Percentiles rank a stretch among this genome's conserved stretches.
Evolutionary conservation across 345 rosid species (phyloP).

Genomic region (Physaria fendleri): DNA sequence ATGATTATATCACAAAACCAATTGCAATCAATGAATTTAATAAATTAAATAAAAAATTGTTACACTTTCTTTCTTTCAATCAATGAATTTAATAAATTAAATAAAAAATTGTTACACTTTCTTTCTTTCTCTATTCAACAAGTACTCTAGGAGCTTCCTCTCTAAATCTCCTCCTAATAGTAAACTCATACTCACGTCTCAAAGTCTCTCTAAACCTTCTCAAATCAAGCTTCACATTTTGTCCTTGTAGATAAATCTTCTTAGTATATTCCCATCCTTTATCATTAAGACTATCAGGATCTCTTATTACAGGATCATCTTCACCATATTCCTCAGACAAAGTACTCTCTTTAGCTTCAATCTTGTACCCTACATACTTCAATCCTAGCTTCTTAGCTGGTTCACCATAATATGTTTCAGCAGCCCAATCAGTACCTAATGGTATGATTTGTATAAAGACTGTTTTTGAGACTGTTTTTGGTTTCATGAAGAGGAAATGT

Average conservation of each 20-base stretch:
- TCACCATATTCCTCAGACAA: slow-evolving; percentile 47
- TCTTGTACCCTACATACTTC: slow-evolving; percentile 56
- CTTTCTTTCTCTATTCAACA: slow-evolving; percentile 8
- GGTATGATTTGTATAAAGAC: slow-evolving; percentile 78
- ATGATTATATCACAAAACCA: too few relatives aligned
- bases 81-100: too few relatives aligned
- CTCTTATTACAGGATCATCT: slow-evolving; percentile 54
- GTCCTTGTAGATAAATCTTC: slow-evolving; percentile 61
- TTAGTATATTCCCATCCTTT: slow-evolving; percentile 85
- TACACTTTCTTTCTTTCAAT: too few relatives aligned
- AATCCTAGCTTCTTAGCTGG: slow-evolving; percentile 73
- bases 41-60: too few relatives aligned
- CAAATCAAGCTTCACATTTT: slow-evolving; percentile 53
- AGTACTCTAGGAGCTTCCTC: slow-evolving; percentile 14
- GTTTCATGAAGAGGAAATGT: slow-evolving; percentile 70
- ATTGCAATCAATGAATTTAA: too few relatives aligned
- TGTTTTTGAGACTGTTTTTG: slow-evolving; percentile 57
- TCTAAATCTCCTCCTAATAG: slow-evolving; percentile 21
- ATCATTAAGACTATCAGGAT: slow-evolving; percentile 47
- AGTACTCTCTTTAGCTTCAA: slow-evolving; percentile 61
- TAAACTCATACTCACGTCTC: slow-evolving; percentile 40
- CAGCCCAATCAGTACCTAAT: slow-evolving; percentile 84
- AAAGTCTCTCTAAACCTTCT: slow-evolving; percentile 51
- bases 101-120: background rate
- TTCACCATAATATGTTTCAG: slow-evolving; percentile 72